phyloP scores from a whole-genome alignment of 352 stramenopile genomes.

The Phytopythium kandeliae region DNA sequence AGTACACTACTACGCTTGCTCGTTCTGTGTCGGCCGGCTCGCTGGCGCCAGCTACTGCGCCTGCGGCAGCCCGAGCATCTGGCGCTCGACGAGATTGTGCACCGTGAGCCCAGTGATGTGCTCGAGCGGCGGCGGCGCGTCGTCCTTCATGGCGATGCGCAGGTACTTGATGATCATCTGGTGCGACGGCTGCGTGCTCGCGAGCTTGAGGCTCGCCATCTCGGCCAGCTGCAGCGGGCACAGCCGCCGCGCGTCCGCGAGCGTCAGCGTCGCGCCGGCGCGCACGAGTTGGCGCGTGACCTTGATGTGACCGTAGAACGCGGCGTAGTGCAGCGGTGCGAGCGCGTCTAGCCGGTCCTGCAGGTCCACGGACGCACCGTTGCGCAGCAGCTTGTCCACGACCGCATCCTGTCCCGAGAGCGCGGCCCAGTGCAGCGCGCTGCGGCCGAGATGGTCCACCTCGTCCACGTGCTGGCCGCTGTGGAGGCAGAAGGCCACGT shows the following conservation, averaged over 20 bases:
- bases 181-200: constrained; percentile 73
- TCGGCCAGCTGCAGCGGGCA: constrained; percentile 69
- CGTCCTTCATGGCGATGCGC: constrained; percentile 69
- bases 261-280: constrained; percentile 44
- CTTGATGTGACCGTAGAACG: constrained; percentile 75
- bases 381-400: constrained; percentile 50
- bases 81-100: constrained; percentile 51
- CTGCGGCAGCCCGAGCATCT: constrained; percentile 47
- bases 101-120: constrained; percentile 71
- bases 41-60: constrained; percentile 4
- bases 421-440: constrained; percentile 60
- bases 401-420: constrained; percentile 55
- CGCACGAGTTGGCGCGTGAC: constrained; percentile 50
- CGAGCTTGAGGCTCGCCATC: constrained; percentile 69
- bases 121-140: constrained; percentile 68
- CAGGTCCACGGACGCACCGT: constrained; percentile 61
- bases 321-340: constrained; percentile 64
- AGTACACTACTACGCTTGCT: too few species aligned
- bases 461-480: constrained; percentile 58
- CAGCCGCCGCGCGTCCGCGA: constrained; percentile 51
- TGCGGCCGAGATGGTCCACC: constrained; percentile 54
- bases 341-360: constrained; percentile 48
- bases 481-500: constrained; percentile 50
- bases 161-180: constrained; percentile 84
- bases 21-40: too few species aligned